A percentile compares a stretch with the other conserved stretches of the same genome.
These are phyloP conservation scores for Musa itinerans DNA, from an alignment of 176 grass and related monocot species.

Conservation along the genomic window DNA sequence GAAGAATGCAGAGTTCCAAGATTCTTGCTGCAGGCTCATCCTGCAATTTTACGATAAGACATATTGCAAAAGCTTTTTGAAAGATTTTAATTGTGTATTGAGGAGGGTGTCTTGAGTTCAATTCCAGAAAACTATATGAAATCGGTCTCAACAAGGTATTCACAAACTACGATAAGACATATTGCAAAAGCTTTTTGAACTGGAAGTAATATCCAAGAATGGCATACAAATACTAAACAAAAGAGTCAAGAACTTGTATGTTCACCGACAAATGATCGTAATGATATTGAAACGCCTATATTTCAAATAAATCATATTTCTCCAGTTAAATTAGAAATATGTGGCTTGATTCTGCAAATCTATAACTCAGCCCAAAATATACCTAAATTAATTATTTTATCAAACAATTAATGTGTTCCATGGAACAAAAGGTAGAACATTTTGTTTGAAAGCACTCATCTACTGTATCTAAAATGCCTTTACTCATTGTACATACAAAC, in stretches of 20 bases:
- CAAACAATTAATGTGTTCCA: too few species aligned
- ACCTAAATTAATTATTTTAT: too few species aligned
- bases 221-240: not conserved
- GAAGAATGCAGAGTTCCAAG: conserved; percentile 89
- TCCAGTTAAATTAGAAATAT: too few species aligned
- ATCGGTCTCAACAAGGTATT: not conserved
- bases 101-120: not conserved
- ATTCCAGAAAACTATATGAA: not conserved
- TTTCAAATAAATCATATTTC: too few species aligned
- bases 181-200: not conserved
- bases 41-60: conserved; percentile 43
- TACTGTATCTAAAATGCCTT: too few species aligned
- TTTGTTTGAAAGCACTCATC: too few species aligned
- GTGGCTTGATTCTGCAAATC: too few species aligned
- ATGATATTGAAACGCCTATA: too few species aligned
- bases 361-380: too few species aligned
- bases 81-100: not conserved
- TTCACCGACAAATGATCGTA: not conserved
- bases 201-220: not conserved
- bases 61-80: too few species aligned
- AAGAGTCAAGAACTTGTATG: not conserved
- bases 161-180: not conserved
- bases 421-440: too few species aligned
- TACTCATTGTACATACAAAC: too few species aligned
- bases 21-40: conserved; percentile 80